Base-by-base conservation (phyloP, 192 early-diverging fungal genomes). In the Entomortierella beljakovae region DNA sequence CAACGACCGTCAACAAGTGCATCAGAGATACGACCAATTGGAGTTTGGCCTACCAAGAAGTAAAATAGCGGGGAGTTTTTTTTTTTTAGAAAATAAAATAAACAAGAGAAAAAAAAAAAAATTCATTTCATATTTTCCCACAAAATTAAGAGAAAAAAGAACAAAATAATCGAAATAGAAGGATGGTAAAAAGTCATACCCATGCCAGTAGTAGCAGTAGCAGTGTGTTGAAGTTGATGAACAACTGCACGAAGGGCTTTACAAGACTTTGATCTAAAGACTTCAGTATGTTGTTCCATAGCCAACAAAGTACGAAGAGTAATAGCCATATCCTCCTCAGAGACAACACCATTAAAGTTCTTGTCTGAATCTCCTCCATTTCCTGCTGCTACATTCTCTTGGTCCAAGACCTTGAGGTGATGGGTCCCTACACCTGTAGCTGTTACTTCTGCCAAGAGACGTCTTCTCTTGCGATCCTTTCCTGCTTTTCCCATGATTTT, bases 401-500 rank as follows among this genome's bases (percentile, higher is more conserved):
- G 64, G 57, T 82, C 67, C 0, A 46, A 2, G 5, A 22, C 51
- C 49, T 51, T 57, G 20, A 51, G n/a, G 20, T 61, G 66, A 7
- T 50, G 48, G 20, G 54, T 22, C 38, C 53, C 57, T 9, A 57
- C 53, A 6, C 57, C 57, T 38, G 60, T 58, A 2, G 62, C 56
- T 5, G 72, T 38, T 15, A 71, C 75, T 38, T 76, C 64, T 33
- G 85, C 82, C 67, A 81, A 66, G 38, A 90, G 81, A 61, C 82
- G 80, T 71, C 88, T 82, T 20, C 85, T 69, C 73, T 90, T 88
- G 26, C 84, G 69, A 42, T 85, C 83, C 60, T 88, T 90, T 20
- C 84, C 86, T 4, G 74, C 55, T 53, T 90, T 90, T 61, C 89
- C 89, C 89, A 89, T 89, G 35, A 57, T 54, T n/a, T 38, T n/a